Conservation (phyloP, 2,329 filamentous ascomycete species). For the Aaosphaeria pasadenensis region DNA sequence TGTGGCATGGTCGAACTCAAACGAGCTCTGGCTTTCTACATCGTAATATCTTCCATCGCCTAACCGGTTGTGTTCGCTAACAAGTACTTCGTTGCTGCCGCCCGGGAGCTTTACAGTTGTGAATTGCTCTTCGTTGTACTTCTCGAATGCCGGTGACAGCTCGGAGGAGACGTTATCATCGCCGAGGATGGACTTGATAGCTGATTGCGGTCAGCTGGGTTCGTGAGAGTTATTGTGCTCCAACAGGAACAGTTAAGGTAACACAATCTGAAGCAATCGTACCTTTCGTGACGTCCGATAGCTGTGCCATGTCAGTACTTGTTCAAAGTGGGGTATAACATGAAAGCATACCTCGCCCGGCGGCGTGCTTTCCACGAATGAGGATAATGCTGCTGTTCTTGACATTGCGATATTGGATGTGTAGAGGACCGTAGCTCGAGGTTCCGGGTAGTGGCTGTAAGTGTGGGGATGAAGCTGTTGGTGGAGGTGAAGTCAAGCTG, state of each 20-base stretch:
- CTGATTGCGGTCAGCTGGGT: slow-evolving; percentile 47
- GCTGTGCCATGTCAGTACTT: slow-evolving; percentile 50
- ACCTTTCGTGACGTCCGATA: slow-evolving; percentile 86
- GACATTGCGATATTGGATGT: slow-evolving; percentile 25
- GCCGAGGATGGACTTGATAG: slow-evolving; percentile 82
- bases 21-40: slow-evolving; percentile 81
- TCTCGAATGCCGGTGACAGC: slow-evolving; percentile 80
- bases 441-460: too few relatives aligned
- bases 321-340: slow-evolving; percentile 10
- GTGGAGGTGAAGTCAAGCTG: background rate
- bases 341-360: slow-evolving; percentile 79
- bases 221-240: background rate
- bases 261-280: slow-evolving; percentile 24
- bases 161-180: slow-evolving; percentile 66
- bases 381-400: slow-evolving; percentile 49
- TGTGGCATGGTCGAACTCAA: slow-evolving; percentile 79
- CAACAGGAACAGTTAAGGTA: background rate
- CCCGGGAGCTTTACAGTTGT: slow-evolving; percentile 85
- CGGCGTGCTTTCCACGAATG: slow-evolving; percentile 90
- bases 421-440: background rate
- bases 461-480: background rate
- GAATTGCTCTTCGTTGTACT: slow-evolving; percentile 96
- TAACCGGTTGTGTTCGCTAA: slow-evolving; percentile 83
- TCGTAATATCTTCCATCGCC: slow-evolving; percentile 86
- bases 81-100: slow-evolving; percentile 71